Conservation (phyloP, 2,329 filamentous ascomycete species). For the Colletotrichum sp. region DNA sequence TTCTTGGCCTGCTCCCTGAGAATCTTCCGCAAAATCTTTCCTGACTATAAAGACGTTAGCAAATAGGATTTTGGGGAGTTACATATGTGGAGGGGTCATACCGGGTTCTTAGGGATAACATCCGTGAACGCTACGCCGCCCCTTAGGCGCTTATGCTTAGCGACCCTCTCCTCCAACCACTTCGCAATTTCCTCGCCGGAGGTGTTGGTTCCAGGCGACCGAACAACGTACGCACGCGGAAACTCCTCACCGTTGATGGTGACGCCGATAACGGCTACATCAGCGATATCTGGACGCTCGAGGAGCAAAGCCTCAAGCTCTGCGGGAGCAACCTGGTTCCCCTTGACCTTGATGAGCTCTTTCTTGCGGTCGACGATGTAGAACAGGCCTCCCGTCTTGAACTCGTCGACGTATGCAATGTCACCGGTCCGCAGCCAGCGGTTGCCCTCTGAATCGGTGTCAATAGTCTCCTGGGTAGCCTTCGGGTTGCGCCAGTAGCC, state of each 20-base stretch:
- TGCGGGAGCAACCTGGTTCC: constrained; percentile 63
- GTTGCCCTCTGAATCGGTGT: constrained; percentile 49
- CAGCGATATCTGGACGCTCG: constrained; percentile 52
- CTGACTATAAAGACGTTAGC: constrained; percentile 48
- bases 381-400: constrained; percentile 53
- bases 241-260: constrained; percentile 58
- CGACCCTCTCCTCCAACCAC: constrained; percentile 70
- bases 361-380: constrained; percentile 77
- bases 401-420: constrained; percentile 68
- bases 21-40: constrained; percentile 68
- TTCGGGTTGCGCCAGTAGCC: constrained; percentile 77
- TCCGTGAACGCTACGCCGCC: constrained; percentile 75
- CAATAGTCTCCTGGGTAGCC: constrained; percentile 66
- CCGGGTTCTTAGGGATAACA: constrained; percentile 64
- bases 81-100: constrained; percentile 35
- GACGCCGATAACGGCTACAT: constrained; percentile 71
- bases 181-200: constrained; percentile 61
- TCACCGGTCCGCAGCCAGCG: constrained; percentile 80
- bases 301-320: constrained; percentile 47
- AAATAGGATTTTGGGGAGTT: not conserved
- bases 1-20: constrained; percentile 62
- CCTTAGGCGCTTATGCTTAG: constrained; percentile 68
- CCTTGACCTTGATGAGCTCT: constrained; percentile 68
- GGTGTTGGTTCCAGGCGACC: constrained; percentile 45
- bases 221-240: constrained; percentile 68